Base-by-base conservation (phyloP, 1,284 basidiomycete genomes). In the Leccinum cinnamomeum region DNA sequence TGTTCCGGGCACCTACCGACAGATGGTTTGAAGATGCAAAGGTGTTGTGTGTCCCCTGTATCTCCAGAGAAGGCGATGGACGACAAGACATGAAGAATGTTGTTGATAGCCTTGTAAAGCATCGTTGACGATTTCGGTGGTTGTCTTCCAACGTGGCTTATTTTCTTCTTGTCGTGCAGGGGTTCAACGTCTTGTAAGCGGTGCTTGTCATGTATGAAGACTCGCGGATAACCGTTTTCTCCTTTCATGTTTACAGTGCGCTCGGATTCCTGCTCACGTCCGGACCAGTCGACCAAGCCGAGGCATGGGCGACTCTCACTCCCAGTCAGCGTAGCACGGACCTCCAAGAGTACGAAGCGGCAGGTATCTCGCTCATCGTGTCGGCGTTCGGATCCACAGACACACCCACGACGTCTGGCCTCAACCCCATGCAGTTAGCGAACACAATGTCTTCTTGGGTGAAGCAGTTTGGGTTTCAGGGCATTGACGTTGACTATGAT, bases 401-500 rank as follows among this genome's bases (percentile, higher is more conserved):
- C 7, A 60, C 65, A 2, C 84, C 84, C 8, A 82, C 82, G 14
- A 74, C 77, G 16, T 70, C 70, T 2, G 75, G 75, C 28, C 75
- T 76, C 7, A 76, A 84, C 63, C 74, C 81, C 7, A 68, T 76
- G 30, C 66, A 56, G 4, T 76, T 78, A 3, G 82, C 82, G 0
- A 76, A 82, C 66, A 81, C 76, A 2, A 76, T 83, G 72, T 80
- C 82, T 14, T 74, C 76, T 4, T 83, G 78, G 77, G 80, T 82
- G 51, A 81, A 77, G 66, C 58, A 81, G 59, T 83, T 79, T 69
- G 76, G 76, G 39, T 70, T 85, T 18, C 83, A 85, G 61, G 84
- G 84, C 53, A 73, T 84, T 53, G 84, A 85, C 58, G 76, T 86
- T 56, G 84, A 85, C 69, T 84, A 82, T 59, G 82, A 83, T 70